Evolutionary conservation across 768 basidiomycete genomes (phyloP), one percentile per base, ranked within the genome.

Genomic region (Rhodotorula sphaerocarpa): DNA sequence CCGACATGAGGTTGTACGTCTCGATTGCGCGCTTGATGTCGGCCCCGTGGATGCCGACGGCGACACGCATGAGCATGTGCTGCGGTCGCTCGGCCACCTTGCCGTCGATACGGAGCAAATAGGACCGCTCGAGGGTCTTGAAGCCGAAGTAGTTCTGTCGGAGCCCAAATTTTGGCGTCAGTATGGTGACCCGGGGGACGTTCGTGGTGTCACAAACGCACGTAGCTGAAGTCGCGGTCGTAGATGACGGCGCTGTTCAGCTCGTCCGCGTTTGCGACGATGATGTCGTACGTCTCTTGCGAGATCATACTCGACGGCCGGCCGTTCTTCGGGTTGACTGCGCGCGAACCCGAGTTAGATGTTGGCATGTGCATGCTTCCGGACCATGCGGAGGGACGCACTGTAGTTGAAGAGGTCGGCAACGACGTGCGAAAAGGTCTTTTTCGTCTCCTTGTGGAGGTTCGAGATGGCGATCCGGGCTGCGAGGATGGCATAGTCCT

Each of bases 61-160:
- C 89, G 59, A 99, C 95, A 75, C 95, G 91, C 95, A 99, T 97
- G 75, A 97, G 86, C 84, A 97, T 88, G 76, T 97, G 95, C 72
- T 97, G 95, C 34, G 95, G 95, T 42, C 95, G 85, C 76, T 99
- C 95, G 45, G 91, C 92, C 50, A 93, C 89, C 62, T 88, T 87
- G 45, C 90, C 90, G 74, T 93, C 83, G 77, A 97, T 84, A 61
- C 91, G 85, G 45, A 99, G 85, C 10, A 97, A 84, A 76, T 99
- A 99, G 3, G 92, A 96, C 36, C 92, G 87, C 77, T 99, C 95
- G 36, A 99, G 84, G 5, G 95, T 99, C 77, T 99, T 99, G 84
- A 97, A 97, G n/a, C 95, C 95, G 73, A 99, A 99, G 78, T 72
- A 73, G 72, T 70, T 73, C 71, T 72, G 67, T 20, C 30, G n/a